Evolutionary conservation across 176 grass and related monocot genomes (phyloP).

Genomic region (Bothriochloa decipiens): DNA sequence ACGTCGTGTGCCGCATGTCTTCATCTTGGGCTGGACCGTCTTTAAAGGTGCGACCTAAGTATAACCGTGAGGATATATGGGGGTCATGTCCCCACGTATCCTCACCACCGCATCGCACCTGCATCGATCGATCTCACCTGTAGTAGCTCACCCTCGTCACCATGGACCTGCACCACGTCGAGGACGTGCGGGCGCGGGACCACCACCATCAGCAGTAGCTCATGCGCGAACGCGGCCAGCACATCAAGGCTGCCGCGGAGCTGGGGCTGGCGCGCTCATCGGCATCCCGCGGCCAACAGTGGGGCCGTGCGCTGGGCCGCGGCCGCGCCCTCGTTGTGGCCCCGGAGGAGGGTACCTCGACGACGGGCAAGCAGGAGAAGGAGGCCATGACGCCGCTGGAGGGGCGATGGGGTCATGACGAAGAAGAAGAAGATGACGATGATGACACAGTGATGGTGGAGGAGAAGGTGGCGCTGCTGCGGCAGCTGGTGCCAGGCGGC

Average conservation of each 20-base stretch:
- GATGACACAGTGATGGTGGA: slow-evolving; percentile 42
- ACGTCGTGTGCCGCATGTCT: too few species aligned
- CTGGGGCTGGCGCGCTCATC: slow-evolving; percentile 59
- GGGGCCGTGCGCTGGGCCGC: slow-evolving; percentile 58
- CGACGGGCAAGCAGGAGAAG: background rate
- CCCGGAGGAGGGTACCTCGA: background rate
- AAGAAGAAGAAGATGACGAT: background rate
- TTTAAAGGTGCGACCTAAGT: too few species aligned
- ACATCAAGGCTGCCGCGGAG: slow-evolving; percentile 74
- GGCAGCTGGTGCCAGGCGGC: slow-evolving; percentile 72
- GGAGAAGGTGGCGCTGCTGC: slow-evolving; percentile 61
- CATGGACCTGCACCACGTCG: slow-evolving; percentile 31
- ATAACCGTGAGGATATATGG: too few species aligned
- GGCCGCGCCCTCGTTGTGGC: slow-evolving; percentile 19
- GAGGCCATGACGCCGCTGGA: background rate
- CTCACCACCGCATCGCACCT: background rate
- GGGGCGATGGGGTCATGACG: background rate
- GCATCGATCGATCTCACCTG: background rate
- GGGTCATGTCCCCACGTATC: too few species aligned
- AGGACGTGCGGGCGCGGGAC: background rate
- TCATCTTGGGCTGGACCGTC: too few species aligned
- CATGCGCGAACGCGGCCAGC: slow-evolving; percentile 60
- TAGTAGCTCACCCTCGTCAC: background rate
- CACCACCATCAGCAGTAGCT: background rate
- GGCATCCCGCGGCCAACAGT: slow-evolving; percentile 48